A percentile compares a stretch with the other conserved stretches of the same genome.
phyloP scores from a whole-genome alignment of 1,284 basidiomycete species.

The Takashimella koratensis region DNA sequence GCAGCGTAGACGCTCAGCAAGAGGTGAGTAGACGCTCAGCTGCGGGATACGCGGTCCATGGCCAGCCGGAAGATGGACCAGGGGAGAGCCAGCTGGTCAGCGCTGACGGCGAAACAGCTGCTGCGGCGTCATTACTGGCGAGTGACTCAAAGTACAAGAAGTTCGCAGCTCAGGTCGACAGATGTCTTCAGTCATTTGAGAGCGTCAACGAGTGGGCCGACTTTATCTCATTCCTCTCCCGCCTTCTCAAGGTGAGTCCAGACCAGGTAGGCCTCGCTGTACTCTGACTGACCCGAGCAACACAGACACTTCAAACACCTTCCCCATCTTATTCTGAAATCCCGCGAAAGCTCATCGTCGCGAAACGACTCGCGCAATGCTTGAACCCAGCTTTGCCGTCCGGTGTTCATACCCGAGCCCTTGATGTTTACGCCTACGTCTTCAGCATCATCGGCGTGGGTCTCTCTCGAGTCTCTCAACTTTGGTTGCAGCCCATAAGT shows the following conservation, averaged over 20 bases:
- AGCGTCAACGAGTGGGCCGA: slow-evolving; percentile 99
- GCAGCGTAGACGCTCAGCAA: slow-evolving; percentile 31
- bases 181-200: slow-evolving; percentile 88
- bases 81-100: neutral
- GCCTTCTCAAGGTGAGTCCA: slow-evolving; percentile 76
- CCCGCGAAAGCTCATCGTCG: slow-evolving; percentile 87
- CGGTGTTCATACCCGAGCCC: slow-evolving; percentile 91
- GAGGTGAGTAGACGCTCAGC: slow-evolving; percentile 32
- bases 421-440: slow-evolving; percentile 93
- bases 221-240: slow-evolving; percentile 95
- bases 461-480: slow-evolving; percentile 12
- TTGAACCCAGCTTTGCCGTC: slow-evolving; percentile 94
- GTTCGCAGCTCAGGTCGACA: slow-evolving; percentile 85
- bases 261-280: neutral
- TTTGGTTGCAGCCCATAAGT: slow-evolving; percentile 4
- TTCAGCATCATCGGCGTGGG: slow-evolving; percentile 82
- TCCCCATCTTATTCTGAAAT: slow-evolving; percentile 89
- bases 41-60: no score
- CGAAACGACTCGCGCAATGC: slow-evolving; percentile 94
- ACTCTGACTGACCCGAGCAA: neutral
- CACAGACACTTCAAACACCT: slow-evolving; percentile 79
- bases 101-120: slow-evolving; percentile 25
- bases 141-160: slow-evolving; percentile 93
- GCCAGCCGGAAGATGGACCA: neutral
- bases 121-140: slow-evolving; percentile 35